Evolutionary conservation across 345 rosid species (phyloP), one percentile per base, ranked within the genome.

Genomic region (Lenwebbia sp.): DNA sequence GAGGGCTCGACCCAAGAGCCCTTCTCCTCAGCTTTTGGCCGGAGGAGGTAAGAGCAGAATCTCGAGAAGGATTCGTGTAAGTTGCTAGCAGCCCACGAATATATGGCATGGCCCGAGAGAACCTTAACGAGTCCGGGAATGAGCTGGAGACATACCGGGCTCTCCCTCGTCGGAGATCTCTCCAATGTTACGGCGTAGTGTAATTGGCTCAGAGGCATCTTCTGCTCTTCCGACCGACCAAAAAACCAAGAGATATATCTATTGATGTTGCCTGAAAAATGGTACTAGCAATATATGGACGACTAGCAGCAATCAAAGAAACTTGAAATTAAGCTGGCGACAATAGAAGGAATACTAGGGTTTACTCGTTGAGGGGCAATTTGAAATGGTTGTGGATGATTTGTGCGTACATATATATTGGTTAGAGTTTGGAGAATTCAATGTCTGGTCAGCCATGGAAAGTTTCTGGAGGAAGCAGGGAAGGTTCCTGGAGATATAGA

Each of bases 31-130:
- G 87, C 50, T 52, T 87, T 91, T 89, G 65, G 85, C 65, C 13
- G 87, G 86, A 87, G 54, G 52, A 84, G 82, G 88, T 33, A 70
- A 70, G 90, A 92, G 85, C 90, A 92, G 57, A 82, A 89, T 81
- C 89, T 90, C 30, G 89, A 90, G 87, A 93, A 87, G 84, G 76
- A 82, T 84, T 82, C 65, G 60, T 51, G 47, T 13, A 86, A 52
- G 49, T 84, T 33, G 57, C 33, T 75, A 19, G 47, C 78, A 7
- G 54, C 83, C 86, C 86, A 85, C 11, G 83, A 51, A 26, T 70
- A 55, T 41, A 49, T 52, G 82, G 60, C 44, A 44, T 37, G 86
- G 57, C 86, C 82, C 3, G 54, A 53, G 37, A 85, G 55, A 47
- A 74, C 56, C 4, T 65, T n/a, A 41, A 85, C 22, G 70, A 25